Evolutionary conservation across 2,329 filamentous ascomycete species (phyloP).

Genomic region (Proliferodiscus dingleyae): DNA sequence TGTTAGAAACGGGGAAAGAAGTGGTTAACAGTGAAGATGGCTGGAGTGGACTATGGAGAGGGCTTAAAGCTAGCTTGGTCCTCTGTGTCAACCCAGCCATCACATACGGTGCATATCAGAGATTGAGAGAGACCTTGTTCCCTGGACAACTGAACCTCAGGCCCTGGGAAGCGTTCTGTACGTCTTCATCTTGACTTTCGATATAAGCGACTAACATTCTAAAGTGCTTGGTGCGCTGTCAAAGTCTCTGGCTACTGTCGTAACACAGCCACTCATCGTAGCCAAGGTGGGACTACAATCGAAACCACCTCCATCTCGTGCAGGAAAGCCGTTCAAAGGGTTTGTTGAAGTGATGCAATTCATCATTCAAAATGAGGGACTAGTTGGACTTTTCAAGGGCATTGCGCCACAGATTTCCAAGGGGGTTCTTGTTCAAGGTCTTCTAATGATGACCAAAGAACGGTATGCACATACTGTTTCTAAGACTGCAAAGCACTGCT

Average conservation of each 20-base stretch:
- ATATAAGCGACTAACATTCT: slow-evolving; percentile 3
- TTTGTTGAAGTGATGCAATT: slow-evolving; percentile 95
- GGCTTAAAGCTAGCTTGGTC: slow-evolving; percentile 90
- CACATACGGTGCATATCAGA: slow-evolving; percentile 95
- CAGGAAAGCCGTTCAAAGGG: slow-evolving; percentile 88
- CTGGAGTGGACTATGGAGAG: slow-evolving; percentile 84
- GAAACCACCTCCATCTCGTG: slow-evolving; percentile 74
- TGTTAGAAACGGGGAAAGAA: slow-evolving; percentile 82
- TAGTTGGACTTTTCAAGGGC: slow-evolving; percentile 86
- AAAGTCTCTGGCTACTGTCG: slow-evolving; percentile 85
- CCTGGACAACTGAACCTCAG: slow-evolving; percentile 70
- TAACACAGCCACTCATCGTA: slow-evolving; percentile 92
- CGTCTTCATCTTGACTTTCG: slow-evolving; percentile 36
- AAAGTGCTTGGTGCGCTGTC: slow-evolving; percentile 86
- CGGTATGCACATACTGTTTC: slow-evolving; percentile 49
- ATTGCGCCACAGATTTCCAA: slow-evolving; percentile 93
- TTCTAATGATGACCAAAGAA: slow-evolving; percentile 99
- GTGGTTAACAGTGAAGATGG: slow-evolving; percentile 90
- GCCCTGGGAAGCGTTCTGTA: slow-evolving; percentile 87
- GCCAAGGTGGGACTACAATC: slow-evolving; percentile 97
- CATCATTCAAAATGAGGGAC: slow-evolving; percentile 83
- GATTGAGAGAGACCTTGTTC: slow-evolving; percentile 72
- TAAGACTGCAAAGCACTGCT: slow-evolving; percentile 10
- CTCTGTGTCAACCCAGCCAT: slow-evolving; percentile 95
- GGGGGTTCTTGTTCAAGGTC: slow-evolving; percentile 86